Evolutionary conservation across 768 basidiomycete species (phyloP), one percentile per base, ranked within the genome.

Genomic region (Coprinopsis marcescibilis): DNA sequence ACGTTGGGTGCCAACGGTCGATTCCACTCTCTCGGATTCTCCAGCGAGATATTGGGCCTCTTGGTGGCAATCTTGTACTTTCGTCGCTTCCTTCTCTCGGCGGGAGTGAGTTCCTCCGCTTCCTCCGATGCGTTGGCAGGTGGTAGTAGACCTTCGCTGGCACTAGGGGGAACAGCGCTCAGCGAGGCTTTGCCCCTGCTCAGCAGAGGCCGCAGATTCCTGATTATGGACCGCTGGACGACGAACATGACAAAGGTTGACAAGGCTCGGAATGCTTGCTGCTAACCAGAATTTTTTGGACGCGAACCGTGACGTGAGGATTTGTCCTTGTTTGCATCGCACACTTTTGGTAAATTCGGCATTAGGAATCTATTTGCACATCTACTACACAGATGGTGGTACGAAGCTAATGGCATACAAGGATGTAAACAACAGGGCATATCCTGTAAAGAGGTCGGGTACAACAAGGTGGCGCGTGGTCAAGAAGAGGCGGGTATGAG

Each of bases 11-110:
- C 73, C 3, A 89, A 61, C 3, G 87, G 83, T 13, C 76, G 57
- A 39, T 77, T 79, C 83, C 84, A 89, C 62, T 76, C 61, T 19
- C 78, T 70, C 2, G 81, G 83, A 1, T 64, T 65, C 34, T 67
- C 65, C 7, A 72, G 58, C 19, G 73, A 75, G 40, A 84, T 82
- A 12, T 61, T 50, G 3, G 84, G 76, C 15, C 85, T 71, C 26
- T 62, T 60, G 0, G 65, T 60, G 12, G 55, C 51, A 24, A 58
- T 53, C 46, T 61, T 67, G 24, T 61, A 57, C 17, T 58, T 19
- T 23, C 47, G 33, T 20, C 41, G 48, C 26, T 11, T 60, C 40
- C n/a, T n/a, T n/a, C n/a, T n/a, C n/a, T n/a, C n/a, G n/a, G n/a
- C n/a, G n/a, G n/a, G n/a, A n/a, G n/a, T n/a, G n/a, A n/a, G n/a